Evolutionary conservation across 2,329 filamentous ascomycete genomes (phyloP).

Genomic region (Fusarium nematophilum): DNA sequence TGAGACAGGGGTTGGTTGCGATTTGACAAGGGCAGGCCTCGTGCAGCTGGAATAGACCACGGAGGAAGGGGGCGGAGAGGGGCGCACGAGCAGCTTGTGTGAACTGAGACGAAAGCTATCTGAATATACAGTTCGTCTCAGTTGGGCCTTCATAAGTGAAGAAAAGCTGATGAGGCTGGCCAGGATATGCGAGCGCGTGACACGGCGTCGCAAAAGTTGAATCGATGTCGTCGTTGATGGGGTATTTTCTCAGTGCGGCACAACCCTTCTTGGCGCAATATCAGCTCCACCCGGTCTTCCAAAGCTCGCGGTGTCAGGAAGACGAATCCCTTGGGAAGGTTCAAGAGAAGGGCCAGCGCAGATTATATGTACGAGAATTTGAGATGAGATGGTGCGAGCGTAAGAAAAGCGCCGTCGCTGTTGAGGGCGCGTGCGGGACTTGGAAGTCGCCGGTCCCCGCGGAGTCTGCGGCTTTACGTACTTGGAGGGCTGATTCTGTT

Average conservation of each 20-base stretch:
- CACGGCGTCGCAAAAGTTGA: conserved; percentile 26
- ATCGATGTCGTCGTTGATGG: conserved; percentile 36
- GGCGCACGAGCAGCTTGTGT: conserved; percentile 14
- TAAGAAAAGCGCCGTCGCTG: conserved; percentile 20
- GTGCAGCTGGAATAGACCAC: conserved; percentile 18
- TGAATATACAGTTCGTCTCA: conserved; percentile 28
- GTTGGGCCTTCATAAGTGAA: conserved; percentile 41
- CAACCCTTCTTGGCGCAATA: conserved; percentile 32
- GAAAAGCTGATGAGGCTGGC: conserved; percentile 10
- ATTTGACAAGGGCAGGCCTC: conserved; percentile 25
- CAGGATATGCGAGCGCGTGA: conserved; percentile 31
- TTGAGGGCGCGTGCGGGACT: conserved; percentile 36
- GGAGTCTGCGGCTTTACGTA: conserved; percentile 26
- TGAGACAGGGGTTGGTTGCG: conserved; percentile 23
- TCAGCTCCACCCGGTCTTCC: conserved; percentile 31
- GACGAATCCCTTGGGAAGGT: conserved; percentile 10
- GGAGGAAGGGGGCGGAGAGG: conserved; percentile 28
- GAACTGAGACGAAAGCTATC: conserved; percentile 18
- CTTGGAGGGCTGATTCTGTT: conserved; percentile 28
- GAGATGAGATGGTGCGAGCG: conserved; percentile 24
- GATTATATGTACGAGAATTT: conserved; percentile 16
- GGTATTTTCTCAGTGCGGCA: conserved; percentile 39
- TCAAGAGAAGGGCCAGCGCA: background rate
- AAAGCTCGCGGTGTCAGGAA: conserved; percentile 9
- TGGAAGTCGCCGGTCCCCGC: conserved; percentile 30